Conservation (phyloP, 2,329 filamentous ascomycete species). For the Fusarium musae region DNA sequence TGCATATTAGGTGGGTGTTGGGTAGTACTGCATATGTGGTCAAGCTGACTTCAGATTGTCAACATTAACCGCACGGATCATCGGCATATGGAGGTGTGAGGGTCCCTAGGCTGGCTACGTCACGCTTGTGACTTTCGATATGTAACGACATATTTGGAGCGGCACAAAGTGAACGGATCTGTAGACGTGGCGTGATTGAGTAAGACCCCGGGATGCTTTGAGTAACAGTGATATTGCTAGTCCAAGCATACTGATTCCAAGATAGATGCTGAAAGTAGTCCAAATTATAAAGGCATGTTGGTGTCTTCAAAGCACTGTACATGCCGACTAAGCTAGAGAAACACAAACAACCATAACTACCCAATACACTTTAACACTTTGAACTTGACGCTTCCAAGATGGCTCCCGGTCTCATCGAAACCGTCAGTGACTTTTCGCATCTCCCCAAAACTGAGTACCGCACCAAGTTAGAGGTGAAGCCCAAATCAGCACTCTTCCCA, state of each 20-base stretch:
- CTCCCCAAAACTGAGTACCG: constrained; percentile 1
- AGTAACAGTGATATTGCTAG: background rate
- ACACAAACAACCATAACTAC: background rate
- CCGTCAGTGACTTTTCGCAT: background rate
- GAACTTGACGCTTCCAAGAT: background rate
- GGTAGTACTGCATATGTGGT: background rate
- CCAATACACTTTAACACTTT: too few species aligned
- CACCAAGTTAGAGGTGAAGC: background rate
- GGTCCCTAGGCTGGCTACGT: rapidly evolving
- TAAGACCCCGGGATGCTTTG: background rate
- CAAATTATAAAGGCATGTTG: background rate
- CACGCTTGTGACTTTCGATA: background rate
- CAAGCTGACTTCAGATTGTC: background rate
- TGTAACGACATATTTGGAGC: background rate
- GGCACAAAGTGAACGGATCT: background rate
- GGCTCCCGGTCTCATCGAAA: background rate
- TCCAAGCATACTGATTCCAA: background rate
- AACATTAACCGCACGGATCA: background rate
- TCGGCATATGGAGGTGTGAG: background rate
- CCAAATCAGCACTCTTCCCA: constrained; percentile 49
- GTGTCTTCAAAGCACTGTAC: too few species aligned
- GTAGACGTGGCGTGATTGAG: background rate
- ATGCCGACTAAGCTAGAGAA: too few species aligned
- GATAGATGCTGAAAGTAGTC: rapidly evolving
- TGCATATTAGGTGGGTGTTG: background rate